These are phyloP conservation scores for Penicillium psychrosexuale DNA, from an alignment of 2,329 filamentous ascomycete species.

Conservation along the genomic window DNA sequence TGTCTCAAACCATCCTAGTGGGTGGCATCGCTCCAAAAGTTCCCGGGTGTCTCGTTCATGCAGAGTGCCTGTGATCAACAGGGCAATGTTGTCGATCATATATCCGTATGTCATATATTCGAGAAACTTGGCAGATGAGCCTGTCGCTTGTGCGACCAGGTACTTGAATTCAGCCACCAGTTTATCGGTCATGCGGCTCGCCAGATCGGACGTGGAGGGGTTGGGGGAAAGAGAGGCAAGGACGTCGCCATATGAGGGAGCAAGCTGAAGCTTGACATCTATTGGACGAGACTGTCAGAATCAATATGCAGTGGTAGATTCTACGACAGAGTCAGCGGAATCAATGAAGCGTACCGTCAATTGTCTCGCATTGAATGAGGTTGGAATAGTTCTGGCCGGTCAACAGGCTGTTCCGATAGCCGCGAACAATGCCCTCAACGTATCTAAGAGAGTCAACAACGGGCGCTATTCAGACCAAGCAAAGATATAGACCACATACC, in stretches of 20 bases:
- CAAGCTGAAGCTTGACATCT: conserved; percentile 98
- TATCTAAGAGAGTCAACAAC: conserved; percentile 59
- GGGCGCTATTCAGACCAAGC: not conserved
- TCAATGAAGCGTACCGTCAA: conserved; percentile 65
- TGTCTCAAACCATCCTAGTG: conserved; percentile 97
- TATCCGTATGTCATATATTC: conserved; percentile 98
- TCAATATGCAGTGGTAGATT: not conserved
- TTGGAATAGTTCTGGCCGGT: conserved; percentile 90
- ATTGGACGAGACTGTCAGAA: conserved; percentile 9
- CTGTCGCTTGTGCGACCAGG: conserved; percentile 87
- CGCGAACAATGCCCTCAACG: conserved; percentile 94
- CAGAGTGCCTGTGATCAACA: conserved; percentile 94
- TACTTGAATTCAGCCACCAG: conserved; percentile 97
- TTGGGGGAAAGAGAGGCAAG: conserved; percentile 91
- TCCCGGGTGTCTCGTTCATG: conserved; percentile 97
- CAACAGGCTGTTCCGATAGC: conserved; percentile 91
- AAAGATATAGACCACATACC: conserved; percentile 54
- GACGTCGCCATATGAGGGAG: conserved; percentile 95
- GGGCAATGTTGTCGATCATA: conserved; percentile 99
- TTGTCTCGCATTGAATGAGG: conserved; percentile 94
- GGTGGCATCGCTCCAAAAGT: conserved; percentile 91
- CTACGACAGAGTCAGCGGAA: not conserved
- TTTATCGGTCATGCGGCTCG: conserved; percentile 95
- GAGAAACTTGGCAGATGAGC: conserved; percentile 90
- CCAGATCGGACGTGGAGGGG: conserved; percentile 91